Evolutionary conservation across 345 rosid genomes (phyloP).

Genomic region (Citrus australasica): DNA sequence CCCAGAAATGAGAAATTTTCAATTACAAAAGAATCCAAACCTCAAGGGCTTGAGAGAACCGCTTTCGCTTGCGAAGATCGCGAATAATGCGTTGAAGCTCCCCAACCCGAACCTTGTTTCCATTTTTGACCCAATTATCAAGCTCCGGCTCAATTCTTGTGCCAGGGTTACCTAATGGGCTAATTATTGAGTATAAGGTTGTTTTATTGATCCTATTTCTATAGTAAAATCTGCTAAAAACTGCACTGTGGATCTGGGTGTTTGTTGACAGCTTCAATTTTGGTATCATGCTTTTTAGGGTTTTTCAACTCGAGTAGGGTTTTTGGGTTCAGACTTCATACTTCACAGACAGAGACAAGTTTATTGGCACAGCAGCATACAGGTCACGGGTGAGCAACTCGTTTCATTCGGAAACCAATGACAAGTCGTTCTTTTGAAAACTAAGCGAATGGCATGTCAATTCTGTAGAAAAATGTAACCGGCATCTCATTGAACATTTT

Average conservation of each 20-base stretch:
- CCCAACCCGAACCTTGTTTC: constrained; percentile 58
- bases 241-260: constrained; percentile 28
- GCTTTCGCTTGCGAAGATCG: constrained; percentile 77
- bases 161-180: constrained; percentile 66
- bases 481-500: too few relatives aligned
- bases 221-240: constrained; percentile 48
- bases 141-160: constrained; percentile 63
- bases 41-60: constrained; percentile 85
- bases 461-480: too few relatives aligned
- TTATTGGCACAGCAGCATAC: not conserved
- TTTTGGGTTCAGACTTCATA: too few relatives aligned
- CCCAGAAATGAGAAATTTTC: not conserved
- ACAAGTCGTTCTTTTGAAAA: not conserved
- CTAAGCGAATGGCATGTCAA: not conserved
- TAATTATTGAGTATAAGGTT: constrained; percentile 67
- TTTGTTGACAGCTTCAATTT: constrained; percentile 23
- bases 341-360: not conserved
- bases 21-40: constrained; percentile 26
- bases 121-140: constrained; percentile 62
- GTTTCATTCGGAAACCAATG: not conserved
- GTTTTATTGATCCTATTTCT: constrained; percentile 52
- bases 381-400: not conserved
- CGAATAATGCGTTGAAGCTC: constrained; percentile 82
- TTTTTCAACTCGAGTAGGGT: not conserved
- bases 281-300: constrained; percentile 16